Evolutionary conservation across 306 rosid species (phyloP).

Genomic region (Citrullus colocynthis): DNA sequence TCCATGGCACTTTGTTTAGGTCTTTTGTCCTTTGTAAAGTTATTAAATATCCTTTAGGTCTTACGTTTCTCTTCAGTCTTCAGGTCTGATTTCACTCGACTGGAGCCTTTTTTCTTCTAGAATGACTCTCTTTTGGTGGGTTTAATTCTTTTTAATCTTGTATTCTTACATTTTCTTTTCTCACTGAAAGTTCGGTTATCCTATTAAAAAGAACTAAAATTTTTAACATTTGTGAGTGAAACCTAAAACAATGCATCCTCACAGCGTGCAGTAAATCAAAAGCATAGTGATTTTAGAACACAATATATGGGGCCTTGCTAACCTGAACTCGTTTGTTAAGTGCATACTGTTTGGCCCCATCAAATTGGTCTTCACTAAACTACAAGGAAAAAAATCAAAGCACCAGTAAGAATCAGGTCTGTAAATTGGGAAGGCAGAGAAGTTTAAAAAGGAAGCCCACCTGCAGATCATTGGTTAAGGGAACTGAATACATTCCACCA

Average conservation of each 20-base stretch:
- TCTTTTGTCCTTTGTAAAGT: neutral
- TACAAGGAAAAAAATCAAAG: constrained; percentile 20
- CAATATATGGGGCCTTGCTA: neutral
- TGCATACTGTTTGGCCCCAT: constrained; percentile 69
- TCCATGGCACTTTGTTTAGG: neutral
- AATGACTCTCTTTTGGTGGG: neutral
- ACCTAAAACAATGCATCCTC: neutral
- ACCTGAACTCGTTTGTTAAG: constrained; percentile 92
- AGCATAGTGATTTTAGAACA: neutral
- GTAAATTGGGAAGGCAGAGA: neutral
- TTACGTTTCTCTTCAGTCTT: neutral
- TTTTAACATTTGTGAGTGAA: neutral
- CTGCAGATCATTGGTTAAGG: constrained; percentile 73
- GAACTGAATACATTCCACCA: constrained; percentile 85
- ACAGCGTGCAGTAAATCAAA: neutral
- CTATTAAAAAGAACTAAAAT: neutral
- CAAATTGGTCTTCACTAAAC: constrained; percentile 43
- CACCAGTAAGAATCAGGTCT: neutral
- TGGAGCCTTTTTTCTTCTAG: neutral
- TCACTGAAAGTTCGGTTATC: neutral
- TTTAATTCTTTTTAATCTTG: neutral
- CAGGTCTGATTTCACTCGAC: neutral
- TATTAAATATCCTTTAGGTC: neutral
- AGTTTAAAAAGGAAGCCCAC: constrained; percentile 18
- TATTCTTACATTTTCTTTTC: neutral